Conservation (phyloP, 129 eudicot genomes). For the Flaveria brownii region DNA sequence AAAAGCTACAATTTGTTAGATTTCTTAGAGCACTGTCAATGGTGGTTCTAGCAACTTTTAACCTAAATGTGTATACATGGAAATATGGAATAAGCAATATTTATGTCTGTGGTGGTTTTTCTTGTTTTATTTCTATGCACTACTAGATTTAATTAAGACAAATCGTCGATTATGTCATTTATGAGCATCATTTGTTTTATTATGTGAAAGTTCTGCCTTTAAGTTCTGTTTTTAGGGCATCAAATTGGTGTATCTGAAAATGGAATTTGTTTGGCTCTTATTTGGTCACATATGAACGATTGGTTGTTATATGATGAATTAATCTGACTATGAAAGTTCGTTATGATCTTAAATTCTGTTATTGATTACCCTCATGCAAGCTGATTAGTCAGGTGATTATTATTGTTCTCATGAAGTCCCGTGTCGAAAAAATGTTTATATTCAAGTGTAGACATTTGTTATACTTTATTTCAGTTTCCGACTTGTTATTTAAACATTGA, state of each 20-base stretch:
- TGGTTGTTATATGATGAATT: background rate
- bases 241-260: background rate
- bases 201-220: background rate
- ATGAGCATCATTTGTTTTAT: slow-evolving; percentile 5
- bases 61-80: background rate
- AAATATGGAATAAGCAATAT: slow-evolving; percentile 6
- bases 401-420: background rate
- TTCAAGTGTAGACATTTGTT: background rate
- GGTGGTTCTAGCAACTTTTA: slow-evolving; percentile 12
- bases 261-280: background rate
- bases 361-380: background rate
- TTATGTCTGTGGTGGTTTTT: background rate
- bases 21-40: slow-evolving; percentile 1
- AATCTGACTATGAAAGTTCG: slow-evolving; percentile 3
- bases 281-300: background rate
- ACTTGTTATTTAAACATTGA: background rate
- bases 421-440: background rate
- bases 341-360: background rate
- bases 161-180: slow-evolving; percentile 9
- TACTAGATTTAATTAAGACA: background rate
- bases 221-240: background rate
- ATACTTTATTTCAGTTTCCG: background rate
- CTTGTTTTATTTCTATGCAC: background rate
- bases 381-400: background rate
- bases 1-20: slow-evolving; percentile 5